These are phyloP conservation scores for Dictyostelium discoideum DNA, from an alignment of 78 protist genomes.

Conservation along the genomic window dicty_2.7 NC_007091.3:1126001-1126500, in stretches of 20 bases:
- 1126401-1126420: conserved; percentile 29
- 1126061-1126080: conserved; percentile 45
- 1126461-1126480: conserved; percentile 20
- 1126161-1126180: background rate
- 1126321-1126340: conserved; percentile 62
- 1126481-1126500: background rate
- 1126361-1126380: conserved; percentile 53
- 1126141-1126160: background rate
- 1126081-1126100: conserved; percentile 23
- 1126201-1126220: too few relatives aligned
- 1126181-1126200: too few relatives aligned
- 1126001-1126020: background rate
- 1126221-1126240: background rate
- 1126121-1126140: background rate
- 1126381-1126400: conserved; percentile 16
- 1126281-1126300: conserved; percentile 68
- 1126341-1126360: conserved; percentile 40
- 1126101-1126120: background rate
- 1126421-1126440: conserved; percentile 46
- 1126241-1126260: conserved; percentile 68
- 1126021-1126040: conserved; percentile 30
- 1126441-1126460: conserved; percentile 25
- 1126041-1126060: conserved; percentile 69
- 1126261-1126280: conserved; percentile 62
- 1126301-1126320: conserved; percentile 62